Percentiles rank a stretch among this genome's conserved stretches.
Evolutionary conservation across 2,329 filamentous ascomycete genomes (phyloP).

Genomic region (Botrytis squamosa): DNA sequence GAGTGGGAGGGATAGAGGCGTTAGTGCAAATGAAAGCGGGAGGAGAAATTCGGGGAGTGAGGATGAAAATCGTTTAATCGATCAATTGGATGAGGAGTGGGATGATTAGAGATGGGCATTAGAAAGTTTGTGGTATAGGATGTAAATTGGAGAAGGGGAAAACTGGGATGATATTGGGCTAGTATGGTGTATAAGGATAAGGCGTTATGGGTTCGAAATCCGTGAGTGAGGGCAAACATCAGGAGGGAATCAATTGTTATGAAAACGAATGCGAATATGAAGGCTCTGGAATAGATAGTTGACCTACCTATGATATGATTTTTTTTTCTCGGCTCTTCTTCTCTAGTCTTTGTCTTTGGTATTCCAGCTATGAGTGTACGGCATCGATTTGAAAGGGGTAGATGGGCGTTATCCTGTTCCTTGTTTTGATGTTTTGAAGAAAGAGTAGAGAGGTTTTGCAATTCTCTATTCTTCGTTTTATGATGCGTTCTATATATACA

Average conservation of each 20-base stretch:
- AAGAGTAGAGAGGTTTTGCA: not conserved
- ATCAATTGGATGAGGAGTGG: constrained; percentile 96
- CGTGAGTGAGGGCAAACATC: not conserved
- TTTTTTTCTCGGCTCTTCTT: not conserved
- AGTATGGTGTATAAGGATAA: constrained; percentile 1
- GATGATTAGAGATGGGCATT: constrained; percentile 60
- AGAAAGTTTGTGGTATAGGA: not conserved
- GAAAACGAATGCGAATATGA: not conserved
- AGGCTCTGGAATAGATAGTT: not conserved
- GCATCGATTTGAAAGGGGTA: not conserved
- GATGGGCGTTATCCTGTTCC: not conserved
- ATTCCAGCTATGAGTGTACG: not conserved
- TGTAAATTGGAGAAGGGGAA: not conserved
- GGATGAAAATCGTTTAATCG: constrained; percentile 90
- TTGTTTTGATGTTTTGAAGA: not conserved
- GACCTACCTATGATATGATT: not conserved
- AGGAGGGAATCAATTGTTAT: not conserved
- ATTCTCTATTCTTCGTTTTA: not conserved
- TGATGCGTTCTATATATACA: not conserved
- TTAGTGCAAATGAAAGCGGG: constrained; percentile 9
- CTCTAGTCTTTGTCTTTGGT: not conserved
- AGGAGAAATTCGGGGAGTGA: constrained; percentile 47
- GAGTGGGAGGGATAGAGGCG: not conserved
- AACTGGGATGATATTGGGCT: not conserved
- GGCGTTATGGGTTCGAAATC: not conserved